Evolutionary conservation across 2,329 filamentous ascomycete genomes (phyloP).

Genomic region (Orbilia oligospora): DNA sequence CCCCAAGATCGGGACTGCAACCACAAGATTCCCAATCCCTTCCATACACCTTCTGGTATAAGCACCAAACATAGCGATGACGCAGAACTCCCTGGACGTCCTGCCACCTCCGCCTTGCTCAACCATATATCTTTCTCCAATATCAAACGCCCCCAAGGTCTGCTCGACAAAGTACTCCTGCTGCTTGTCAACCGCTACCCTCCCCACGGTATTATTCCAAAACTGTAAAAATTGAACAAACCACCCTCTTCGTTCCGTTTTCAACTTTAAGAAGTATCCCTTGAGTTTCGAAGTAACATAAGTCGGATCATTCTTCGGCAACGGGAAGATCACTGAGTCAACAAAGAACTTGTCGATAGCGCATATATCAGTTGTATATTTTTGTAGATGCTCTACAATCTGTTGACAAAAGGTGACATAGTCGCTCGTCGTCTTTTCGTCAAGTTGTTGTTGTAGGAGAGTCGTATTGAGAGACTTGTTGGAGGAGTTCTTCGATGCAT

Average conservation of each 20-base stretch:
- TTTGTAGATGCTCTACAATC: slow-evolving; percentile 74
- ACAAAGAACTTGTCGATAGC: slow-evolving; percentile 69
- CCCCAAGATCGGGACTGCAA: slow-evolving; percentile 35
- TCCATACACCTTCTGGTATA: slow-evolving; percentile 39
- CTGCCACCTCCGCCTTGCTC: slow-evolving; percentile 13
- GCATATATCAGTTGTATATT: slow-evolving; percentile 73
- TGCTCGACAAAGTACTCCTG: slow-evolving; percentile 73
- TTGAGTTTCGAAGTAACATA: slow-evolving; percentile 76
- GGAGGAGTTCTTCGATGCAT: slow-evolving; percentile 62
- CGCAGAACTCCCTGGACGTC: slow-evolving; percentile 39
- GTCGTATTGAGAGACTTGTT: background rate
- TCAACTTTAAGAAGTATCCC: slow-evolving; percentile 73
- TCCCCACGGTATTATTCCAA: slow-evolving; percentile 73
- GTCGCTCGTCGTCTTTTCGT: slow-evolving; percentile 12
- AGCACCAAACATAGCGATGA: slow-evolving; percentile 31
- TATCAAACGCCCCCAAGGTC: slow-evolving; percentile 68
- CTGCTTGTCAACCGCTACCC: slow-evolving; percentile 73
- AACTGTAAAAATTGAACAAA: slow-evolving; percentile 73
- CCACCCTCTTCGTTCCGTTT: slow-evolving; percentile 67
- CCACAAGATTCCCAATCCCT: slow-evolving; percentile 33
- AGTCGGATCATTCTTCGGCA: slow-evolving; percentile 74
- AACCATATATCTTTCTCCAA: slow-evolving; percentile 26
- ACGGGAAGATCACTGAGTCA: slow-evolving; percentile 73
- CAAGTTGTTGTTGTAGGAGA: slow-evolving; percentile 6
- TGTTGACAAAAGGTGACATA: slow-evolving; percentile 76